Conservation (phyloP, 192 early-diverging fungal genomes). For the Backusella westeae region DNA sequence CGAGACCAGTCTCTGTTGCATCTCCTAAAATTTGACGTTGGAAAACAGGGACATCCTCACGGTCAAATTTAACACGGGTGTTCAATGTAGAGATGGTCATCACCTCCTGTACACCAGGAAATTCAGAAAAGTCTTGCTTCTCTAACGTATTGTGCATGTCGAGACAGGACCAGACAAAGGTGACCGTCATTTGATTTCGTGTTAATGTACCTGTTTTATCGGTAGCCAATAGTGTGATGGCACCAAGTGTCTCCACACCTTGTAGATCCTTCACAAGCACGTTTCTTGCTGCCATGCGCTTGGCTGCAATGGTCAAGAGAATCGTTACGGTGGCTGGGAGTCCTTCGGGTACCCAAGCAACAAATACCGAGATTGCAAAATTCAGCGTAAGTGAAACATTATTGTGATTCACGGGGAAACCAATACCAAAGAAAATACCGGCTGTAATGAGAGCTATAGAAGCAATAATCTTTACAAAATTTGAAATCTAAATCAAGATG, state of each 20-base stretch:
- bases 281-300: conserved; percentile 87
- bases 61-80: conserved; percentile 87
- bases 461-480: conserved; percentile 86
- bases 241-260: conserved; percentile 96
- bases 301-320: conserved; percentile 91
- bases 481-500: conserved; percentile 47
- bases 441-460: conserved; percentile 71
- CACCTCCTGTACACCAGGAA: conserved; percentile 73
- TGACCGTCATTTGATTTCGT: conserved; percentile 95
- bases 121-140: conserved; percentile 36
- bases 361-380: conserved; percentile 89
- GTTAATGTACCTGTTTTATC: conserved; percentile 98
- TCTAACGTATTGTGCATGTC: conserved; percentile 60
- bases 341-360: conserved; percentile 94
- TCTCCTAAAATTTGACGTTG: conserved; percentile 86
- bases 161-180: conserved; percentile 83
- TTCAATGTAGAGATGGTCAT: conserved; percentile 79
- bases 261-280: conserved; percentile 96
- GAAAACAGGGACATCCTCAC: conserved; percentile 79
- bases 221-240: conserved; percentile 93
- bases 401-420: conserved; percentile 56
- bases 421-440: conserved; percentile 82
- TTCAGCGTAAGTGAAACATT: conserved; percentile 70
- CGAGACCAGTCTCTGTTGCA: conserved; percentile 91
- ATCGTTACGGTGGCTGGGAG: conserved; percentile 93